Evolutionary conservation across 495 filamentous ascomycete genomes (phyloP).

Genomic region (Aspergillus cavernicola): DNA sequence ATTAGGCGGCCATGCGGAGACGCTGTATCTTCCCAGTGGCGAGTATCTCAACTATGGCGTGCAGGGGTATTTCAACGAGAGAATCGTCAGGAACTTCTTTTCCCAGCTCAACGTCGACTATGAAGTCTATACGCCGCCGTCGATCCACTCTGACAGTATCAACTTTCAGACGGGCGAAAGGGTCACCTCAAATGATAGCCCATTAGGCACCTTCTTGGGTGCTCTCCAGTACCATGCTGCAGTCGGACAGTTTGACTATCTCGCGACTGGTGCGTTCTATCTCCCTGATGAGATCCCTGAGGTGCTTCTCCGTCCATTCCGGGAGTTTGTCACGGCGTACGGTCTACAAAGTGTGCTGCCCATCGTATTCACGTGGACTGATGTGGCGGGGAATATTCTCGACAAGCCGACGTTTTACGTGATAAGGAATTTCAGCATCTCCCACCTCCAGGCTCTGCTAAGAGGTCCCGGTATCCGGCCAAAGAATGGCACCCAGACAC

Average conservation of each 20-base stretch:
- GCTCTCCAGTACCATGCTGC: slow-evolving; percentile 34
- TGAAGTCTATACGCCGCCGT: slow-evolving; percentile 15
- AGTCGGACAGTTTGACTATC: slow-evolving; percentile 26
- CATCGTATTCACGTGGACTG: slow-evolving; percentile 22
- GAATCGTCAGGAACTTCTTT: slow-evolving; percentile 36
- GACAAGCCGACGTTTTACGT: slow-evolving; percentile 39
- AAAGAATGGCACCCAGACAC: background rate
- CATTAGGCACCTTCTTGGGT: no score
- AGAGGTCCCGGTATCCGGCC: background rate
- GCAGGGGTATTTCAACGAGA: slow-evolving; percentile 32
- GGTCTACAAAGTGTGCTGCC: slow-evolving; percentile 31
- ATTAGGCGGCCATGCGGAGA: slow-evolving; percentile 41
- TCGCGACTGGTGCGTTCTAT: slow-evolving; percentile 37
- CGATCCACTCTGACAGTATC: slow-evolving; percentile 24
- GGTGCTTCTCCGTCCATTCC: slow-evolving; percentile 43
- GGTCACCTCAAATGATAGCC: no score
- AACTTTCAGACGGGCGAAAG: slow-evolving; percentile 38
- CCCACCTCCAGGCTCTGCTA: background rate
- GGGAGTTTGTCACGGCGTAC: slow-evolving; percentile 41
- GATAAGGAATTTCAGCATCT: slow-evolving; percentile 34
- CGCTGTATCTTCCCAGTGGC: slow-evolving; percentile 35
- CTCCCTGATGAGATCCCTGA: slow-evolving; percentile 37
- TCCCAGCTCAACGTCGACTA: slow-evolving; percentile 31
- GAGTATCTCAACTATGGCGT: slow-evolving; percentile 36
- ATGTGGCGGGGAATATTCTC: slow-evolving; percentile 35